phyloP scores from a whole-genome alignment of 2,329 filamentous ascomycete genomes.

The Pseudogymnoascus sp. region DNA sequence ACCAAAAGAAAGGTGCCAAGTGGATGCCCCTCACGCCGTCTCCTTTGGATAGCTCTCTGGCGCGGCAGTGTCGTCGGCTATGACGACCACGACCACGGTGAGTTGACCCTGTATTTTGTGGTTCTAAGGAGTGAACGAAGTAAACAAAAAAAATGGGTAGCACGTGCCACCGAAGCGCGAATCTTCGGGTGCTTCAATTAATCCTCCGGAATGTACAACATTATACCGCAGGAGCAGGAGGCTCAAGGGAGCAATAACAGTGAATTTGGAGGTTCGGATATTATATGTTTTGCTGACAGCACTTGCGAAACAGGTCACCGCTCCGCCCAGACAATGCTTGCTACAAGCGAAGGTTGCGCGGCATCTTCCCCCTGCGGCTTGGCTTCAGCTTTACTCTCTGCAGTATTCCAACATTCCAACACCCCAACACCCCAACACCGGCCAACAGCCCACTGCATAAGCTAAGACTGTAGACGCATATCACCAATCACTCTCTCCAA shows the following conservation, averaged over 20 bases:
- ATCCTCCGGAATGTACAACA: neutral
- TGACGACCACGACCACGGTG: neutral
- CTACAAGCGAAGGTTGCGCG: conserved; percentile 7
- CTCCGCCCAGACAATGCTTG: conserved; percentile 7
- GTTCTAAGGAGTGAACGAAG: conserved; percentile 6
- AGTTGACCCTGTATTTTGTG: neutral
- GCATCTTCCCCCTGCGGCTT: neutral
- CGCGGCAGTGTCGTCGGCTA: conserved; percentile 1
- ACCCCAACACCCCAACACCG: neutral
- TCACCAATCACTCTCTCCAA: neutral
- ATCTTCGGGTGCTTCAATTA: conserved; percentile 8
- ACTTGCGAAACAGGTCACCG: conserved; percentile 6
- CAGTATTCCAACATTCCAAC: conserved; percentile 1
- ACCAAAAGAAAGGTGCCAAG: neutral
- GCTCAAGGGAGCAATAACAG: conserved; percentile 3
- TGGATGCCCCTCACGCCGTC: neutral
- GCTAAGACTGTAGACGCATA: neutral
- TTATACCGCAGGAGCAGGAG: conserved; percentile 4
- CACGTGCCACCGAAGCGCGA: conserved; percentile 8
- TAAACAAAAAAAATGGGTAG: conserved; percentile 7
- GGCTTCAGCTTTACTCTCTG: neutral
- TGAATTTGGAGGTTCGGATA: neutral
- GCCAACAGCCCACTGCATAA: neutral
- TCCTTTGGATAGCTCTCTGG: neutral
- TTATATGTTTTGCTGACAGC: conserved; percentile 8